Evolutionary conservation across 805 yeast genomes (phyloP).

Genomic region (Yarrowia yakushimensis): DNA sequence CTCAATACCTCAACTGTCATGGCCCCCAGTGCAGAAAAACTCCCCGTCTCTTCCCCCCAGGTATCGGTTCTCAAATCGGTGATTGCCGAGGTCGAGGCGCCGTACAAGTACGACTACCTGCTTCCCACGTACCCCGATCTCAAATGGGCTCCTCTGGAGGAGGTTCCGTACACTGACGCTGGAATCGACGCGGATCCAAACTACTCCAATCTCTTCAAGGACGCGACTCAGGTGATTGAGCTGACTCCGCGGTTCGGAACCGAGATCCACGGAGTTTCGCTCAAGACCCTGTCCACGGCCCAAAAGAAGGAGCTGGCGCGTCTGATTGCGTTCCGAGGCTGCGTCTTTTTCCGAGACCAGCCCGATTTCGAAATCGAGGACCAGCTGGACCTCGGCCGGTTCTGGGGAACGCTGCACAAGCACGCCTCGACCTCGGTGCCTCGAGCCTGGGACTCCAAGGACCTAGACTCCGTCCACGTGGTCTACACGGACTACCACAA

Average conservation of each 20-base stretch:
- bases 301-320: slow-evolving; percentile 39
- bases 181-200: slow-evolving; percentile 36
- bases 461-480: slow-evolving; percentile 57
- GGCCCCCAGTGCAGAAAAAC: slow-evolving; percentile 18
- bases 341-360: slow-evolving; percentile 23
- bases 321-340: slow-evolving; percentile 2
- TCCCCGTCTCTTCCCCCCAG: background rate
- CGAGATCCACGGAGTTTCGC: slow-evolving; percentile 52
- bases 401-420: slow-evolving; percentile 21
- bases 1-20: background rate
- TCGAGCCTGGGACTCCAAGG: slow-evolving; percentile 26
- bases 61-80: background rate
- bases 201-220: slow-evolving; percentile 33
- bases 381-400: slow-evolving; percentile 17
- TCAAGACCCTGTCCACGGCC: slow-evolving; percentile 42
- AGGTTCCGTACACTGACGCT: slow-evolving; percentile 31
- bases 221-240: slow-evolving; percentile 38
- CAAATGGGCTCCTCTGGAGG: slow-evolving; percentile 35
- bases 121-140: slow-evolving; percentile 38
- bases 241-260: slow-evolving; percentile 71
- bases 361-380: slow-evolving; percentile 33
- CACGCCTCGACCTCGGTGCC: slow-evolving; percentile 26
- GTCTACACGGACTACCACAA: slow-evolving; percentile 48
- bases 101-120: slow-evolving; percentile 35
- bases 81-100: slow-evolving; percentile 10